Evolutionary conservation across 148 eudicot species (phyloP), one percentile per base, ranked within the genome.

Genomic region (Vaccinium vitisidaea): DNA sequence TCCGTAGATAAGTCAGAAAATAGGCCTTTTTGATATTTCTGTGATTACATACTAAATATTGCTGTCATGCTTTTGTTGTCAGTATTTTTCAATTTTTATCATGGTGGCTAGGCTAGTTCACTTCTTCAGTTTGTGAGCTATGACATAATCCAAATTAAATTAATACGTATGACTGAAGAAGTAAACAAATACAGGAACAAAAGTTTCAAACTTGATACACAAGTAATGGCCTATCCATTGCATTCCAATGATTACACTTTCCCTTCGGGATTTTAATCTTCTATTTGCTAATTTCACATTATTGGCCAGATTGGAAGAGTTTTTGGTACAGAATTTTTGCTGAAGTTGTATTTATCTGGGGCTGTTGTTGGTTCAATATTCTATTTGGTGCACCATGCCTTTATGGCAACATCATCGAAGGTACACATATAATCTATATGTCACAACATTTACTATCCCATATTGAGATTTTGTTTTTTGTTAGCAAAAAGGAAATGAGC

Each of bases 361-460:
- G 98, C 98, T 79, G 80, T 93, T 77, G 93, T 79, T 67, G 98
- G 98, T 85, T 94, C 98, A 71, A 84, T 92, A 80, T 95, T 94
- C 88, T 94, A 88, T 86, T 89, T 95, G 92, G 91, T 86, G 84
- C 92, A 94, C 84, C 93, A 94, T 87, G 94, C 93, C 73, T 93
- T 79, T 81, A 70, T 90, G 27, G 87, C 87, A 30, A 71, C 78
- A 11, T 84, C 88, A 73, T 81, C 80, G 48, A 82, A 94, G 97
- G 98, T 95, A 92, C 75, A 21, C 6, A n/a, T 63, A 27, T 30
- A 32, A 8, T 65, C 55, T 32, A 58, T 21, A n/a, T 16, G 69
- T 80, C 30, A 19, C 61, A n/a, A 52, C 1, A 55, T 36, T 80
- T 56, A 46, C 25, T 36, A 9, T 43, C 43, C 55, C 18, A 21